Percentiles rank a stretch among this genome's conserved stretches.
Evolutionary conservation across 345 rosid genomes (phyloP).

Genomic region (Capsella bursapastoris): DNA sequence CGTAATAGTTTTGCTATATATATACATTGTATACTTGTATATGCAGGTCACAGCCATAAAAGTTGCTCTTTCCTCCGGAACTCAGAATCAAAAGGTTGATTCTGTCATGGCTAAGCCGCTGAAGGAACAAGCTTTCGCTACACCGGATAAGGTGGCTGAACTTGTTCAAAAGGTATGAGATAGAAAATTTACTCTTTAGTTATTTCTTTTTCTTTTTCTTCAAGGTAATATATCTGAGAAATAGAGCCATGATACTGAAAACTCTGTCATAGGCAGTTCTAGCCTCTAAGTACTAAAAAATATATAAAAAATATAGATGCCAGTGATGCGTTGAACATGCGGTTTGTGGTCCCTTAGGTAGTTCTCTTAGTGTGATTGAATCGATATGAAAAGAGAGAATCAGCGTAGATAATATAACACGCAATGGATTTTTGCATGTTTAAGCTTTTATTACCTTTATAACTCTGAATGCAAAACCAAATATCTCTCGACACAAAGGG

Average conservation of each 20-base stretch:
- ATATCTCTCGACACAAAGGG: neutral
- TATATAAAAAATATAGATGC: conserved; percentile 6
- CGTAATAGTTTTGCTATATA: conserved; percentile 15
- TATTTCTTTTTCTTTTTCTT: neutral
- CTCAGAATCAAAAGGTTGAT: conserved; percentile 68
- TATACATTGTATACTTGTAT: conserved; percentile 26
- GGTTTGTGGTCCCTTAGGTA: conserved; percentile 7
- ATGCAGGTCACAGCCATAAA: conserved; percentile 84
- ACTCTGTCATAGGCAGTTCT: neutral
- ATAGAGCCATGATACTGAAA: conserved; percentile 25
- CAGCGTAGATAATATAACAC: conserved; percentile 1
- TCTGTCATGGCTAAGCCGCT: conserved; percentile 82
- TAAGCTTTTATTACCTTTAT: conserved; percentile 7
- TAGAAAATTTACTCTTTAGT: neutral
- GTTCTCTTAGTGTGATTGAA: neutral
- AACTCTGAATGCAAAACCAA: conserved; percentile 5
- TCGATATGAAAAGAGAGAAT: neutral
- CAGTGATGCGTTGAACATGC: conserved; percentile 19
- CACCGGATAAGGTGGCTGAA: conserved; percentile 94
- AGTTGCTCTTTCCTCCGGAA: conserved; percentile 69
- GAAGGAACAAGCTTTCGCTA: conserved; percentile 95
- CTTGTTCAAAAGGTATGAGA: conserved; percentile 82
- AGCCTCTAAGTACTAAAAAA: conserved; percentile 4
- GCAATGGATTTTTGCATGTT: conserved; percentile 1
- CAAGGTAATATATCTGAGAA: conserved; percentile 9